Evolutionary conservation across 805 yeast species (phyloP).

Genomic region (Komagataella pastoris): DNA sequence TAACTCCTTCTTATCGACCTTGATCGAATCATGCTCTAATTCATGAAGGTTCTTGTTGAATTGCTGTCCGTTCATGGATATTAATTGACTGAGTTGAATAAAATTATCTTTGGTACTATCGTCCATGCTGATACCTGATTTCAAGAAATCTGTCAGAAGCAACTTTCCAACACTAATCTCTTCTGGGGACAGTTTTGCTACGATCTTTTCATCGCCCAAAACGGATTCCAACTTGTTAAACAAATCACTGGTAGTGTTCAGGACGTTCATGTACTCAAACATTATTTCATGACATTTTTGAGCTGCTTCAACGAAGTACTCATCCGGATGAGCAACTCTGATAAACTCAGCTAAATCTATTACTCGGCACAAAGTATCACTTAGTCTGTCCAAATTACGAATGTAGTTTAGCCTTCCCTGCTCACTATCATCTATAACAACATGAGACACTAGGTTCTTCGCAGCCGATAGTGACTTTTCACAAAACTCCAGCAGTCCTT

Average conservation of each 20-base stretch:
- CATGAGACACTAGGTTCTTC: slow-evolving; percentile 39
- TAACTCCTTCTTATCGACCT: slow-evolving; percentile 15
- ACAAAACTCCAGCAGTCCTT: slow-evolving; percentile 60
- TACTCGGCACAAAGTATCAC: slow-evolving; percentile 83
- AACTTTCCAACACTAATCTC: slow-evolving; percentile 75
- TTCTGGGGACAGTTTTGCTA: slow-evolving; percentile 40
- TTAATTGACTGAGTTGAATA: slow-evolving; percentile 66
- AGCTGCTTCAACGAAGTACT: slow-evolving; percentile 61
- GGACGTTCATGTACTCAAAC: slow-evolving; percentile 87
- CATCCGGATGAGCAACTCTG: slow-evolving; percentile 75
- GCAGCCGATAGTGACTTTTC: slow-evolving; percentile 53
- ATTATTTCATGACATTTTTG: slow-evolving; percentile 77
- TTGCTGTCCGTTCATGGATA: slow-evolving; percentile 70
- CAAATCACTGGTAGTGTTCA: slow-evolving; percentile 73
- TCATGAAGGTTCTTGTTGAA: slow-evolving; percentile 40
- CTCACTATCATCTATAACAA: slow-evolving; percentile 31
- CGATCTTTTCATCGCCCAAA: slow-evolving; percentile 25
- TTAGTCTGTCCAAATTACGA: slow-evolving; percentile 62
- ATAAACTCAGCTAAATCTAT: slow-evolving; percentile 91
- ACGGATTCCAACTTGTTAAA: slow-evolving; percentile 47
- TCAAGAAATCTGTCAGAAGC: slow-evolving; percentile 71
- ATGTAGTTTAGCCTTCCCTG: slow-evolving; percentile 39
- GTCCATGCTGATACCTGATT: slow-evolving; percentile 80
- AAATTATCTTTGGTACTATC: slow-evolving; percentile 51
- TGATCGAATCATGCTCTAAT: slow-evolving; percentile 12